Percentiles rank a stretch among this genome's conserved stretches.
phyloP scores from a whole-genome alignment of 208 protist species.

The Wallacemonas collosoma region DNA sequence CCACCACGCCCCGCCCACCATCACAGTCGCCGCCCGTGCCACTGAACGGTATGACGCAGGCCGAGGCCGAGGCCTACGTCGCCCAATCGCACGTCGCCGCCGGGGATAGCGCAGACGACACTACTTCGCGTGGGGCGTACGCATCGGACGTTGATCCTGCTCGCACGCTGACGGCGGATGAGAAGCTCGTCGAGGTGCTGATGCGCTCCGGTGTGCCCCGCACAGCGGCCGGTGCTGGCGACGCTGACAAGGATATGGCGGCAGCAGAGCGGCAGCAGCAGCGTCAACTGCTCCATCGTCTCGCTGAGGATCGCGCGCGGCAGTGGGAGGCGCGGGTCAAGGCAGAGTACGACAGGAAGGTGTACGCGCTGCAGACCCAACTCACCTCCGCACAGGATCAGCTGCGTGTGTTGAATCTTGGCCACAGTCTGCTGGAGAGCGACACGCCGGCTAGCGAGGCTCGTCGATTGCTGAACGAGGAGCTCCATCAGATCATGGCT shows the following conservation, averaged over 20 bases:
- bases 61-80: constrained; percentile 50
- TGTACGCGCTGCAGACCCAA: constrained; percentile 15
- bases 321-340: constrained; percentile 14
- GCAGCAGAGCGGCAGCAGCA: constrained; percentile 20
- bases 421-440: constrained; percentile 4
- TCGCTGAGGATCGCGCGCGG: constrained; percentile 19
- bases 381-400: constrained; percentile 19
- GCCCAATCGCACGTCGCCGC: constrained; percentile 20
- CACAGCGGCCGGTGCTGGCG: background rate
- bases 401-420: constrained; percentile 8
- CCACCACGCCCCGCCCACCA: constrained; percentile 3
- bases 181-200: constrained; percentile 70
- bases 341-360: constrained; percentile 18
- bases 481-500: constrained; percentile 30
- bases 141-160: constrained; percentile 40
- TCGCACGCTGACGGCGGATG: constrained; percentile 46
- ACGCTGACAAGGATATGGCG: constrained; percentile 14
- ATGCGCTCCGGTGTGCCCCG: constrained; percentile 29
- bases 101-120: background rate
- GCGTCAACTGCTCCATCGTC: constrained; percentile 15
- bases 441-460: constrained; percentile 19
- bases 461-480: constrained; percentile 31
- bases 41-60: background rate
- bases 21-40: background rate
- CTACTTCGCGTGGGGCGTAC: constrained; percentile 24